phyloP scores from a whole-genome alignment of 306 rosid genomes.

The Quercus variabilis region DNA sequence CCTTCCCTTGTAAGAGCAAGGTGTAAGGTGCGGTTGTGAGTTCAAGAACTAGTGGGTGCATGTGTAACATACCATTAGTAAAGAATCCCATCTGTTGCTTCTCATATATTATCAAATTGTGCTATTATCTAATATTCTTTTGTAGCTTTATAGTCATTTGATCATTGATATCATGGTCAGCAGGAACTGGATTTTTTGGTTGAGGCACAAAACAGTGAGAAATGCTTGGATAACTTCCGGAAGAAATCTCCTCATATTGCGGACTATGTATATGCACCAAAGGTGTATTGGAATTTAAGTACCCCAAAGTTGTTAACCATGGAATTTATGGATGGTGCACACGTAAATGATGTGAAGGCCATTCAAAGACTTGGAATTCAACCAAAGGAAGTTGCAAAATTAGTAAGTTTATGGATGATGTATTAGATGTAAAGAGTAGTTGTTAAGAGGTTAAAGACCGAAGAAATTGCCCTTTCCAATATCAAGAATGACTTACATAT shows the following conservation, averaged over 20 bases:
- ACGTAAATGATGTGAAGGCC: constrained; percentile 68
- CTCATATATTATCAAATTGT: neutral
- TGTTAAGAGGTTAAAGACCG: neutral
- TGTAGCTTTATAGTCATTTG: constrained; percentile 18
- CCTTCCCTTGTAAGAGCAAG: too few relatives aligned
- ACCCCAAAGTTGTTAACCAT: constrained; percentile 87
- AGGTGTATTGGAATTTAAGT: constrained; percentile 78
- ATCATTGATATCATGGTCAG: constrained; percentile 23
- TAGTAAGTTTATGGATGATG: constrained; percentile 53
- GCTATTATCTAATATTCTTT: neutral
- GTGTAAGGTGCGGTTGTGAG: too few relatives aligned
- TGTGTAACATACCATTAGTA: too few relatives aligned
- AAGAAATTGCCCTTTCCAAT: neutral
- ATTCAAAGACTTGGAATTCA: constrained; percentile 62
- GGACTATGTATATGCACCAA: constrained; percentile 76
- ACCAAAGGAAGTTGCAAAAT: constrained; percentile 74
- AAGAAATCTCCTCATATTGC: constrained; percentile 91
- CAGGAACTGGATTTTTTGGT: constrained; percentile 88
- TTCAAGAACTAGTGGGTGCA: too few relatives aligned
- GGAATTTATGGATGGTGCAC: constrained; percentile 92
- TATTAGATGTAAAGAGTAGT: neutral
- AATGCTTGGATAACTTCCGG: constrained; percentile 78
- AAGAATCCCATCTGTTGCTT: neutral
- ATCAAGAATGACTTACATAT: neutral
- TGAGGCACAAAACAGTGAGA: constrained; percentile 92